Evolutionary conservation across 2,329 filamentous ascomycete species (phyloP).

Genomic region (Thelonectria olida): DNA sequence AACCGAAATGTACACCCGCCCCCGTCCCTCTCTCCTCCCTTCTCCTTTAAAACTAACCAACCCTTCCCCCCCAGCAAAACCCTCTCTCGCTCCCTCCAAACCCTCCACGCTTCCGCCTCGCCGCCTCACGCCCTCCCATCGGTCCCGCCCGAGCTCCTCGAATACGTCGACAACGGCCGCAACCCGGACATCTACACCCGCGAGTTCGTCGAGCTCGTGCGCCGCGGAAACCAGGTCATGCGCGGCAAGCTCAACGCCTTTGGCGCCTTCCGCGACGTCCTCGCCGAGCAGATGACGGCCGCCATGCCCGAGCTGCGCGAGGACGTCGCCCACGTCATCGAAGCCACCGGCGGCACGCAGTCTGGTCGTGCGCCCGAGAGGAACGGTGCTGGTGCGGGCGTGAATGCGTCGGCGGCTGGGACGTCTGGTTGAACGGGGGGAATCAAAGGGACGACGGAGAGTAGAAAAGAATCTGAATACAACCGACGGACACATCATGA

Average conservation of each 20-base stretch:
- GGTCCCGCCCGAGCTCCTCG: constrained; percentile 70
- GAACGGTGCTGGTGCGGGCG: constrained; percentile 17
- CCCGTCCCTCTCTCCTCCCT: not conserved
- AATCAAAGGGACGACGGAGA: not conserved
- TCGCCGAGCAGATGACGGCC: constrained; percentile 65
- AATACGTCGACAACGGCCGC: constrained; percentile 76
- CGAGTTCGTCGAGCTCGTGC: constrained; percentile 76
- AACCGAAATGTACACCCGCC: constrained; percentile 55
- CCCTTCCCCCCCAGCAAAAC: constrained; percentile 44
- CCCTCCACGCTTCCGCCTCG: constrained; percentile 52
- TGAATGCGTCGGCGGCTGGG: constrained; percentile 14
- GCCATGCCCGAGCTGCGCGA: constrained; percentile 68
- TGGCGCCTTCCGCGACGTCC: constrained; percentile 66
- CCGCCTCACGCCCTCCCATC: constrained; percentile 55
- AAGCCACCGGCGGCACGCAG: constrained; percentile 52
- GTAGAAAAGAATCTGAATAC: not conserved
- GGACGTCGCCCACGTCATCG: constrained; percentile 62
- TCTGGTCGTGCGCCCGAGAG: not conserved
- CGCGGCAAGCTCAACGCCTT: constrained; percentile 72
- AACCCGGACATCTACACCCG: constrained; percentile 80
- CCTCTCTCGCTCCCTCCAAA: constrained; percentile 50
- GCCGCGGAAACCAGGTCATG: constrained; percentile 73
- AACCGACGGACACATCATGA: not conserved
- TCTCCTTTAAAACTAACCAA: constrained; percentile 16
- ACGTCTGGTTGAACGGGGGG: constrained; percentile 16